Evolutionary conservation across 345 rosid genomes (phyloP), one percentile per base, ranked within the genome.

Genomic region (Eutrema heterophyllum): DNA sequence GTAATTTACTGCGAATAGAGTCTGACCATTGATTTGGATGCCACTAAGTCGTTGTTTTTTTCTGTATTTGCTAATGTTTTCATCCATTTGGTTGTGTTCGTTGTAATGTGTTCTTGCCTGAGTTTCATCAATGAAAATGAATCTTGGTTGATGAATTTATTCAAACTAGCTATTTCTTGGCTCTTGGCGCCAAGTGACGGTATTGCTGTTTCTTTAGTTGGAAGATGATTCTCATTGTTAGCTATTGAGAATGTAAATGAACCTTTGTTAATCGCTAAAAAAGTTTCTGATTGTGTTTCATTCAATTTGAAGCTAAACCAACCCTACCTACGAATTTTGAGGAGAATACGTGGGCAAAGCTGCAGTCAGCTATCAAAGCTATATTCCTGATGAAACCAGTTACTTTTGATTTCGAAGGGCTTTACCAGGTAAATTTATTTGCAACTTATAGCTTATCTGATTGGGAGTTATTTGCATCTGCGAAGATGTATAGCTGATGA

Each of bases 281-380:
- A 12, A 1, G 8, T 35, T 48, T 50, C 13, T 66, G 33, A 66
- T 14, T 66, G 68, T 70, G 13, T 21, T 49, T 51, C 0, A 36
- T 36, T 38, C 21, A 24, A n/a, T 6, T 29, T 81, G 76, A 78
- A 92, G 97, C 85, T 69, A 86, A 88, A 85, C 97, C 92, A 7
- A 85, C 82, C 5, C 64, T 85, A 63, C 97, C 97, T 24, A 54
- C 84, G 21, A 85, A 88, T 72, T 92, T 92, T 65, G 97, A 92
- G 83, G 92, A 83, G 83, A 82, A 81, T 51, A 89, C 91, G n/a
- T 92, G 96, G 98, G 86, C 84, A 75, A 88, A 81, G 78, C 82
- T 92, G 67, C 87, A 88, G 73, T 84, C 88, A 74, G 92, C 94
- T 52, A 88, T 92, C 59, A 83, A 80, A 77, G 94, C 96, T 60